Evolutionary conservation across 257 asterid species (phyloP).

Genomic region (Cynanchum wilfordii): DNA sequence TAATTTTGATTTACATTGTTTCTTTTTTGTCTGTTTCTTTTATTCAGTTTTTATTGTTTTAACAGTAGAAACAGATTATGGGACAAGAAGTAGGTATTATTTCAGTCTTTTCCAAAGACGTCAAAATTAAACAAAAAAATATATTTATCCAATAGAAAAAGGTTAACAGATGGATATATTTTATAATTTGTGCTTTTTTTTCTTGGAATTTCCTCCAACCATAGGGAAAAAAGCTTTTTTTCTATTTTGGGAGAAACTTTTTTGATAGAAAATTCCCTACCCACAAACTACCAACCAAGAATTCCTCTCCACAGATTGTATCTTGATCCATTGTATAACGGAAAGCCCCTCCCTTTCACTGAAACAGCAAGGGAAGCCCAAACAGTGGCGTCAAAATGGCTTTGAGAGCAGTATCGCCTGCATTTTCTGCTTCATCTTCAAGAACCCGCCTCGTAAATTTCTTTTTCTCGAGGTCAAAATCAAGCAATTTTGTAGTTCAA

Average conservation of each 20-base stretch:
- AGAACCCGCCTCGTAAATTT: slow-evolving; percentile 34
- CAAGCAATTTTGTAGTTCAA: slow-evolving; percentile 24
- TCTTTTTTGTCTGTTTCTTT: background rate
- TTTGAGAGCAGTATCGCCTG: slow-evolving; percentile 33
- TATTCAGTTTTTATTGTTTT: no score
- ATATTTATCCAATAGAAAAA: no score
- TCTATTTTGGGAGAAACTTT: background rate
- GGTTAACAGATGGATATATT: no score
- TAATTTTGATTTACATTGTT: background rate
- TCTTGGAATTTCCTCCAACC: background rate
- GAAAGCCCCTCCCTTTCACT: slow-evolving; percentile 26
- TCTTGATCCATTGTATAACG: slow-evolving; percentile 3
- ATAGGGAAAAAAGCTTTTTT: background rate
- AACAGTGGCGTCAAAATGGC: slow-evolving; percentile 40
- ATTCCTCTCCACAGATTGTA: background rate
- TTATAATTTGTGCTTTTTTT: no score
- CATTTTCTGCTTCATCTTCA: slow-evolving; percentile 34
- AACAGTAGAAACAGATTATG: no score
- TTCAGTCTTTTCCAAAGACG: no score
- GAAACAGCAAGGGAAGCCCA: background rate
- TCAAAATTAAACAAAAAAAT: no score
- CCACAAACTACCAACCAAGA: background rate
- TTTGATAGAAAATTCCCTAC: background rate
- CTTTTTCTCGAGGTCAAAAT: slow-evolving; percentile 33
- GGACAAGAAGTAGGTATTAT: no score